phyloP scores from a whole-genome alignment of 1,139 yeast species.

The Keqinozyma sinolaborantium region DNA sequence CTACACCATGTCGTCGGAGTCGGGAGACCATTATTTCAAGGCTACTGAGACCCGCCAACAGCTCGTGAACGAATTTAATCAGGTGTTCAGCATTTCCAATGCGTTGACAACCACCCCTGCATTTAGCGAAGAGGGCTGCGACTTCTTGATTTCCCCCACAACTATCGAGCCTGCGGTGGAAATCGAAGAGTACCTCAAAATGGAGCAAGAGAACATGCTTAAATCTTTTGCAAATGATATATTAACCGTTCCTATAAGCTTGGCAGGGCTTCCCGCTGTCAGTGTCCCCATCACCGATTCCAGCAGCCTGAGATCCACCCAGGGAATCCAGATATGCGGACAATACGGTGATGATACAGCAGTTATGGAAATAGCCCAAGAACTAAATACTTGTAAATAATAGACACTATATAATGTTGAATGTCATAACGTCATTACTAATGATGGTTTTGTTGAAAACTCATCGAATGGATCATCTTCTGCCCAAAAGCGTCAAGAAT shows the following conservation, averaged over 20 bases:
- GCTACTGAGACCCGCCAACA: constrained; percentile 68
- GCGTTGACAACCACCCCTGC: constrained; percentile 20
- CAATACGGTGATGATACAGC: constrained; percentile 79
- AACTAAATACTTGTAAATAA: constrained; percentile 4
- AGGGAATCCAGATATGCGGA: constrained; percentile 74
- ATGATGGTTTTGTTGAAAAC: constrained; percentile 17
- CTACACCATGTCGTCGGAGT: constrained; percentile 71
- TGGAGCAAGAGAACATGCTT: constrained; percentile 43
- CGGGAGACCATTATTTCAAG: constrained; percentile 74
- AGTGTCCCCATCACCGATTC: constrained; percentile 56
- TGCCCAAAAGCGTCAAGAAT: constrained; percentile 76
- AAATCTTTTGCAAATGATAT: constrained; percentile 77
- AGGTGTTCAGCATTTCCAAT: constrained; percentile 54
- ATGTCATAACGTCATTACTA: constrained; percentile 35
- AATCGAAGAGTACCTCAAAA: constrained; percentile 34
- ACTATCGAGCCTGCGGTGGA: constrained; percentile 59
- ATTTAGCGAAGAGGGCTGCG: constrained; percentile 42
- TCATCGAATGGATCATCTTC: constrained; percentile 27
- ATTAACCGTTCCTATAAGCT: constrained; percentile 83
- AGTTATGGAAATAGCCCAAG: constrained; percentile 43
- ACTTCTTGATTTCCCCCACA: constrained; percentile 73
- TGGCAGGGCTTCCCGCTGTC: constrained; percentile 88
- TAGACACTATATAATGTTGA: constrained; percentile 20
- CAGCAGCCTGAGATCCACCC: constrained; percentile 15
- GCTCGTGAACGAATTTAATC: constrained; percentile 63